A percentile compares a stretch with the other conserved stretches of the same genome.
phyloP scores from a whole-genome alignment of 129 eudicot species.

The Tanacetum coccineum region DNA sequence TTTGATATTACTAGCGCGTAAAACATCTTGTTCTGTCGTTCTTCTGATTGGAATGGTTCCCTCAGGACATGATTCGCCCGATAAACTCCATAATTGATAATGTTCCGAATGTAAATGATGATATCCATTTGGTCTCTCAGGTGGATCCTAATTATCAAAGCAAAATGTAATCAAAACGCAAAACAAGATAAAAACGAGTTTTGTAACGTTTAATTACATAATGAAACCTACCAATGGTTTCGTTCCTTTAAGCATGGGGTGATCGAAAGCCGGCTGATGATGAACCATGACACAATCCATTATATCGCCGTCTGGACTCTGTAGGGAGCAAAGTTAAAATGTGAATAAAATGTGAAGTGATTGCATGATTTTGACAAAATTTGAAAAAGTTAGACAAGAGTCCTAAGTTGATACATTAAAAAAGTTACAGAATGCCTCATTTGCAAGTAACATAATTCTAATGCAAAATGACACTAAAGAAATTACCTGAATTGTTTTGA shows the following conservation, averaged over 20 bases:
- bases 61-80: slow-evolving; percentile 67
- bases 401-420: no score
- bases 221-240: slow-evolving; percentile 65
- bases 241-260: slow-evolving; percentile 75
- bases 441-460: not conserved
- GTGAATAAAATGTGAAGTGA: no score
- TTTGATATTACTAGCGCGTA: slow-evolving; percentile 48
- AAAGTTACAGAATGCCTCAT: no score
- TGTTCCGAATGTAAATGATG: slow-evolving; percentile 31
- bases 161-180: no score
- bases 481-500: slow-evolving; percentile 75
- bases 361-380: no score
- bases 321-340: slow-evolving; percentile 13
- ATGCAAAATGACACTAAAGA: not conserved
- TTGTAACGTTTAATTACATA: not conserved
- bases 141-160: slow-evolving; percentile 9
- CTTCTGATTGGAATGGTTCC: slow-evolving; percentile 78
- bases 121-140: slow-evolving; percentile 56
- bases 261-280: slow-evolving; percentile 97
- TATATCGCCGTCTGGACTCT: slow-evolving; percentile 96
- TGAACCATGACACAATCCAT: slow-evolving; percentile 79
- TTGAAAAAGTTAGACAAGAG: no score
- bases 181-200: slow-evolving; percentile 4
- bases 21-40: slow-evolving; percentile 60
- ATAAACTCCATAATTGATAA: slow-evolving; percentile 66